Evolutionary conservation across 768 basidiomycete genomes (phyloP).

Genomic region (Chalciporus sphaerocephalus): DNA sequence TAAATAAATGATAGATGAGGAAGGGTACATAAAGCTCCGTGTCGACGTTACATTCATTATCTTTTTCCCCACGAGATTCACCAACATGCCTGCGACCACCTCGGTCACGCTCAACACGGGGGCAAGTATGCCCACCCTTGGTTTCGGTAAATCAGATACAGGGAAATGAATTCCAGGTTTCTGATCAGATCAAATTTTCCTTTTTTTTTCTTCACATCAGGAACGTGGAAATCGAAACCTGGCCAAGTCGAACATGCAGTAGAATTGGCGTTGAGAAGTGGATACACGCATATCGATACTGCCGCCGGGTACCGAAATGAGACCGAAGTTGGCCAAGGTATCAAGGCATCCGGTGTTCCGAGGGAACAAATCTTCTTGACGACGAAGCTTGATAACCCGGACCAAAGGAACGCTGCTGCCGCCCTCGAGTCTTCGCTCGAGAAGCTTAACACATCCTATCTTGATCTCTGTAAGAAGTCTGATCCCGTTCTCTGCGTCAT

Average conservation of each 20-base stretch:
- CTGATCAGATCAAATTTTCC: neutral
- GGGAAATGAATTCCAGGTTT: neutral
- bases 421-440: conserved; percentile 68
- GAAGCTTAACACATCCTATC: conserved; percentile 66
- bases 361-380: conserved; percentile 78
- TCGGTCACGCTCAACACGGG: conserved; percentile 71
- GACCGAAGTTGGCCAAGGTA: conserved; percentile 75
- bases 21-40: conserved; percentile 3
- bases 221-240: conserved; percentile 76
- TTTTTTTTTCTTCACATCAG: conserved; percentile 36
- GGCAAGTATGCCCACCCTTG: conserved; percentile 69
- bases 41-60: neutral
- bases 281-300: conserved; percentile 73
- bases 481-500: neutral
- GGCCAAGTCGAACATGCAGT: conserved; percentile 74
- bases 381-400: conserved; percentile 62
- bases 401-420: conserved; percentile 54
- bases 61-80: neutral
- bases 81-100: conserved; percentile 45
- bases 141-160: conserved; percentile 44
- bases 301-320: conserved; percentile 72
- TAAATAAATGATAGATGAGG: conserved; percentile 2
- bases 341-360: conserved; percentile 66
- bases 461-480: conserved; percentile 63
- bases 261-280: conserved; percentile 63